Conservation (phyloP, 1,284 basidiomycete species). For the Ustilago hordei region DNA sequence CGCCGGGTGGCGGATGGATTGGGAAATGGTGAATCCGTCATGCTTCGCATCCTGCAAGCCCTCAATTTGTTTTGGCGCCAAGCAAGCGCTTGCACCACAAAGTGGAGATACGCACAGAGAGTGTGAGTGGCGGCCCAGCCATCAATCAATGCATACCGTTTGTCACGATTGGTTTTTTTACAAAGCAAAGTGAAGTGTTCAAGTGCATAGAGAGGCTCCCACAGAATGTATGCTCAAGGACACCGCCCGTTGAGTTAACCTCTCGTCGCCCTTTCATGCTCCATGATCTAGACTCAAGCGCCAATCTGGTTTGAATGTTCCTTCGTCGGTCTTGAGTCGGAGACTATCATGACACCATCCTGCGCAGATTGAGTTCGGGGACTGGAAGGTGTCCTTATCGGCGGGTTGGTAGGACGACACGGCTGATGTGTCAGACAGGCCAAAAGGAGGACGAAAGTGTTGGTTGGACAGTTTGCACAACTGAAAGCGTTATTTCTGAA, state of each 20-base stretch:
- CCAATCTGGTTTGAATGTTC: background rate
- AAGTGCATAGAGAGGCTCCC: constrained; percentile 1
- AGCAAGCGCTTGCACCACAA: constrained; percentile 2
- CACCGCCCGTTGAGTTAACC: constrained; percentile 4
- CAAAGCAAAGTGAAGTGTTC: background rate
- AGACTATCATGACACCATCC: background rate
- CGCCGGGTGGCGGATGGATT: background rate
- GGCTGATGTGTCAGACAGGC: background rate
- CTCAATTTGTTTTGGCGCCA: background rate
- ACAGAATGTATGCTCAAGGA: constrained; percentile 5
- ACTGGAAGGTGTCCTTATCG: background rate
- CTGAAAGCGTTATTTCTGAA: background rate
- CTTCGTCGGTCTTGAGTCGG: background rate
- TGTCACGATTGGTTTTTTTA: constrained; percentile 9
- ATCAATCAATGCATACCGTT: constrained; percentile 5
- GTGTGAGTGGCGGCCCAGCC: background rate
- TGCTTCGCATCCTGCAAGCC: constrained; percentile 5
- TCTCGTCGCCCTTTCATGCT: background rate
- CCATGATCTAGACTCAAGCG: constrained; percentile 1
- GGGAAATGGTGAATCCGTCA: background rate
- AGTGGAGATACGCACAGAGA: background rate
- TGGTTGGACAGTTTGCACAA: background rate
- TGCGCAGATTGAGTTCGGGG: background rate
- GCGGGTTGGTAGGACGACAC: background rate
- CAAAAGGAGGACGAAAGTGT: background rate